Evolutionary conservation across 805 yeast genomes (phyloP).

Genomic region (Kodamaea leandrae): DNA sequence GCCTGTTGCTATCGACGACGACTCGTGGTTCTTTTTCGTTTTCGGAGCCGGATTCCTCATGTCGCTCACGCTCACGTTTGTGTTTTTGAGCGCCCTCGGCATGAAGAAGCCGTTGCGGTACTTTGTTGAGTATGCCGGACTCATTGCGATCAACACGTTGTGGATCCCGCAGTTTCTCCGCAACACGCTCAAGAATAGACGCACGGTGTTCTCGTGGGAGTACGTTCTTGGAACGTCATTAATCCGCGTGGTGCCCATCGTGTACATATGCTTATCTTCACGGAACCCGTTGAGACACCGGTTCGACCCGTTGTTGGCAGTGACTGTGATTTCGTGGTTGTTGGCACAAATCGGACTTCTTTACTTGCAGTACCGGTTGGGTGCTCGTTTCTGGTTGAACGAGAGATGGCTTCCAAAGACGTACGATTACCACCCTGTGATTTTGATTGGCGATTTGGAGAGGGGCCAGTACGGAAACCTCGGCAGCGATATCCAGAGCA

Average conservation of each 20-base stretch:
- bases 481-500: conserved; percentile 43
- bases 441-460: conserved; percentile 60
- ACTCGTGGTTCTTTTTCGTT: conserved; percentile 22
- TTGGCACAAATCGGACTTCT: conserved; percentile 56
- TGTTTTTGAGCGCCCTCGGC: conserved; percentile 30
- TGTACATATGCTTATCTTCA: conserved; percentile 53
- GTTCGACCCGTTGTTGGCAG: conserved; percentile 50
- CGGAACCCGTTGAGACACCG: conserved; percentile 72
- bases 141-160: conserved; percentile 59
- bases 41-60: conserved; percentile 28
- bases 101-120: conserved; percentile 54
- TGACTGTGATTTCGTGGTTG: conserved; percentile 53
- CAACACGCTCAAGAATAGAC: conserved; percentile 67
- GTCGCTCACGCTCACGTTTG: conserved; percentile 42
- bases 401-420: conserved; percentile 72
- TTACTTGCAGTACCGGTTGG: conserved; percentile 62
- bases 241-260: conserved; percentile 61
- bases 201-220: conserved; percentile 64
- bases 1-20: conserved; percentile 17
- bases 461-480: conserved; percentile 42
- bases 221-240: conserved; percentile 69
- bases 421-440: conserved; percentile 76
- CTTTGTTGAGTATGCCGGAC: conserved; percentile 54
- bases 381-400: conserved; percentile 83
- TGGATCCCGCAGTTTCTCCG: conserved; percentile 90